A percentile compares a stretch with the other conserved stretches of the same genome.
Evolutionary conservation across 1,284 basidiomycete genomes (phyloP).

Genomic region (Ustilago nuda): DNA sequence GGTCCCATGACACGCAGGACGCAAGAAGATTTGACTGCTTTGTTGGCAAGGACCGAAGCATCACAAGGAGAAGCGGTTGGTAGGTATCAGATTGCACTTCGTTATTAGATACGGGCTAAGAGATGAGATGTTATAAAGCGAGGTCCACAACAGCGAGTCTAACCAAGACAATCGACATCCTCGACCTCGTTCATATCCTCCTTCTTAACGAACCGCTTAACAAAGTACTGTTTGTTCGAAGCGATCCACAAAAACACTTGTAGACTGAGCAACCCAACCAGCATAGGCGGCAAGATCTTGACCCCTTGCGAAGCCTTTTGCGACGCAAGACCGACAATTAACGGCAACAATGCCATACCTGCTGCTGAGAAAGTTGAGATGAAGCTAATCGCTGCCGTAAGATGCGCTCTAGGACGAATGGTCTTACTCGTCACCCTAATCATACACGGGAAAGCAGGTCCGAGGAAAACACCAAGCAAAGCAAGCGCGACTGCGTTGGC

Average conservation of each 20-base stretch:
- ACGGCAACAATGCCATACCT: constrained; percentile 51
- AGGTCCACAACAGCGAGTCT: neutral
- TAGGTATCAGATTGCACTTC: neutral
- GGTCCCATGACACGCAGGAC: no score
- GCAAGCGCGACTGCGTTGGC: constrained; percentile 53
- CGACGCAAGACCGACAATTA: constrained; percentile 47
- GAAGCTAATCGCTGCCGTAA: constrained; percentile 51
- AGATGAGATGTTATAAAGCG: neutral
- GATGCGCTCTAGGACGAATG: constrained; percentile 46
- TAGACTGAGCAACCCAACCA: constrained; percentile 40
- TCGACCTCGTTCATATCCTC: neutral
- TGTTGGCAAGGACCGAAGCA: no score
- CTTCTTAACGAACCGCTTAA: constrained; percentile 13
- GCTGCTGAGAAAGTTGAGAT: constrained; percentile 45
- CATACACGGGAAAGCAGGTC: constrained; percentile 55
- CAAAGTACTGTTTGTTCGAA: constrained; percentile 22
- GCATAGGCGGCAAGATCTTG: constrained; percentile 45
- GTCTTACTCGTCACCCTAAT: constrained; percentile 28
- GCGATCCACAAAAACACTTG: constrained; percentile 42
- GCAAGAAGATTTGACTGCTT: no score
- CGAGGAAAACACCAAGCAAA: constrained; percentile 49
- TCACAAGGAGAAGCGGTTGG: no score
- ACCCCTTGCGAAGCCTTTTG: constrained; percentile 46
- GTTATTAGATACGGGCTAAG: neutral
- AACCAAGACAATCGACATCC: constrained; percentile 31